Percentiles rank a stretch among this genome's conserved stretches.
Evolutionary conservation across 305 asterid species (phyloP).

Genomic region (Fraxinus angustifolia): DNA sequence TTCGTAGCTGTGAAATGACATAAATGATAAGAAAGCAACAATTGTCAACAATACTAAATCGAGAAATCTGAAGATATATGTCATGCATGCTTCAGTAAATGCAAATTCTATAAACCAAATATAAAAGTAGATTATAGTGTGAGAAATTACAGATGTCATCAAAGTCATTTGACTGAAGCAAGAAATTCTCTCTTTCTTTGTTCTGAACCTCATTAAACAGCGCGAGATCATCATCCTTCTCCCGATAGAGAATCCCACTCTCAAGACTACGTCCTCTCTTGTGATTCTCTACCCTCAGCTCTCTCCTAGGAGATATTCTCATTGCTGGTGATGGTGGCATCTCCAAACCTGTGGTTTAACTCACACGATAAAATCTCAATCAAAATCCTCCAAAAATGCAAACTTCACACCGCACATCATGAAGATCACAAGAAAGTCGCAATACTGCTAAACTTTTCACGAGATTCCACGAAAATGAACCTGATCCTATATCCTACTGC

Average conservation of each 20-base stretch:
- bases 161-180: slow-evolving; percentile 77
- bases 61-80: slow-evolving; percentile 16
- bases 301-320: slow-evolving; percentile 82
- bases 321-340: slow-evolving; percentile 92
- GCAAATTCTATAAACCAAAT: slow-evolving; percentile 25
- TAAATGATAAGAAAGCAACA: slow-evolving; percentile 28
- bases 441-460: slow-evolving; percentile 8
- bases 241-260: slow-evolving; percentile 54
- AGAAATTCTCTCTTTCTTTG: slow-evolving; percentile 75
- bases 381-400: slow-evolving; percentile 30
- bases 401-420: slow-evolving; percentile 29
- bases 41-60: slow-evolving; percentile 27
- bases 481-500: slow-evolving; percentile 25
- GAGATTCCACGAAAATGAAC: not conserved
- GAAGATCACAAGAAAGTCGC: slow-evolving; percentile 20
- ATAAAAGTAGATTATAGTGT: slow-evolving; percentile 15
- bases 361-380: slow-evolving; percentile 24
- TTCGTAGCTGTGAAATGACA: slow-evolving; percentile 59
- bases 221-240: slow-evolving; percentile 85
- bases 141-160: slow-evolving; percentile 72
- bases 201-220: slow-evolving; percentile 87
- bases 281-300: slow-evolving; percentile 65
- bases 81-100: slow-evolving; percentile 1
- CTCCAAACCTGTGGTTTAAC: slow-evolving; percentile 19
- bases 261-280: slow-evolving; percentile 89